phyloP scores from a whole-genome alignment of 805 yeast species.

The Pichia membranifaciens region DNA sequence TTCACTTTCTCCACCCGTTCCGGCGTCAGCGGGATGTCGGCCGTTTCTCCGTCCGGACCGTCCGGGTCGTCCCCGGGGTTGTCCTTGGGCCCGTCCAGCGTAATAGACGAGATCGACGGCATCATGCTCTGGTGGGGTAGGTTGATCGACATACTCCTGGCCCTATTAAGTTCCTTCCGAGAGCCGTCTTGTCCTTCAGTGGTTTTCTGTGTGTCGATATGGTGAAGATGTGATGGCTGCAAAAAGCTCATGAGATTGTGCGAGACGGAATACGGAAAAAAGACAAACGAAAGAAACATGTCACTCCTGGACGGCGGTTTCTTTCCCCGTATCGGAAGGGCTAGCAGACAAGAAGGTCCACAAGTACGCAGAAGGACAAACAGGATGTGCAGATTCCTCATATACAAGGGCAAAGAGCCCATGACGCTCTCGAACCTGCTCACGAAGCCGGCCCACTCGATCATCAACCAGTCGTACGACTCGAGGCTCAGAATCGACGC shows the following conservation, averaged over 20 bases:
- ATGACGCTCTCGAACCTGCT: constrained; percentile 78
- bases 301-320: no score
- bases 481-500: constrained; percentile 80
- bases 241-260: no score
- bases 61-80: no score
- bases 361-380: no score
- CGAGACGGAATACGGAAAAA: no score
- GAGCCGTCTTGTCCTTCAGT: not conserved
- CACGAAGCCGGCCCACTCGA: constrained; percentile 94
- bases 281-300: no score
- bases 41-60: not conserved
- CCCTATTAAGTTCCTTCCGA: not conserved
- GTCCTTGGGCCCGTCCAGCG: constrained; percentile 1
- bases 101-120: constrained; percentile 2
- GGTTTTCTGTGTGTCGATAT: no score
- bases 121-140: constrained; percentile 1
- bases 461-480: constrained; percentile 93
- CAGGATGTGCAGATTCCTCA: constrained; percentile 84
- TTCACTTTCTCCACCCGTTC: not conserved
- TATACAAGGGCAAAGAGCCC: constrained; percentile 87
- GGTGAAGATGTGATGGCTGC: not conserved
- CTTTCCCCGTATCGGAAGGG: no score
- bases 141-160: not conserved
- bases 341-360: no score
- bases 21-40: not conserved